These are phyloP conservation scores for Physcia stellaris DNA, from an alignment of 495 filamentous ascomycete species.

Conservation along the genomic window DNA sequence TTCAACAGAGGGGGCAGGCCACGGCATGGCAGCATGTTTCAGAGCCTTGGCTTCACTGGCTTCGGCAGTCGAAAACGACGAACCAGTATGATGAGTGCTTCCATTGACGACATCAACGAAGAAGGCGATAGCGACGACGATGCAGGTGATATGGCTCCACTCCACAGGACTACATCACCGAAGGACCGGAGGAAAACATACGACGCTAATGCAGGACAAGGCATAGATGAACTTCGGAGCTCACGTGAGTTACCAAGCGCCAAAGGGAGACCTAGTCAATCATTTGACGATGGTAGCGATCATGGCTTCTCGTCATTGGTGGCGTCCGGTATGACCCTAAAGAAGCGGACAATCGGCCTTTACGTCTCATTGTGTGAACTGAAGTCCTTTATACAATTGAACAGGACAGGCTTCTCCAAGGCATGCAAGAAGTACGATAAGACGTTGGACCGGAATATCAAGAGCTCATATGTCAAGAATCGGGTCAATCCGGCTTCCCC, in stretches of 20 bases:
- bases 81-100: slow-evolving; percentile 35
- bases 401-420: slow-evolving; percentile 91
- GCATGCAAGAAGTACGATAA: slow-evolving; percentile 99
- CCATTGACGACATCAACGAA: slow-evolving; percentile 30
- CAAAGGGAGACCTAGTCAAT: slow-evolving; percentile 38
- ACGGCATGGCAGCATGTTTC: slow-evolving; percentile 32
- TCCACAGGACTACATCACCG: slow-evolving; percentile 26
- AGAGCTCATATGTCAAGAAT: slow-evolving; percentile 58
- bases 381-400: slow-evolving; percentile 90
- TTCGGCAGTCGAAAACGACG: slow-evolving; percentile 24
- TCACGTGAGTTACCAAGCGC: slow-evolving; percentile 41
- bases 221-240: slow-evolving; percentile 32
- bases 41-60: slow-evolving; percentile 23
- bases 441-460: slow-evolving; percentile 68
- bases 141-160: slow-evolving; percentile 43
- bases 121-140: slow-evolving; percentile 53
- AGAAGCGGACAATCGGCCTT: slow-evolving; percentile 72
- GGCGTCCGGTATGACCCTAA: slow-evolving; percentile 71
- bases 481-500: slow-evolving; percentile 59
- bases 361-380: slow-evolving; percentile 94
- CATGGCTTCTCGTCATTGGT: slow-evolving; percentile 55
- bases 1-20: slow-evolving; percentile 28
- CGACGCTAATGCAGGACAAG: slow-evolving; percentile 23
- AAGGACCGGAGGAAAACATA: slow-evolving; percentile 12
- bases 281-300: slow-evolving; percentile 63